Evolutionary conservation across 2,329 filamentous ascomycete genomes (phyloP).

Genomic region (Hymenotorrendiella dingleyae): DNA sequence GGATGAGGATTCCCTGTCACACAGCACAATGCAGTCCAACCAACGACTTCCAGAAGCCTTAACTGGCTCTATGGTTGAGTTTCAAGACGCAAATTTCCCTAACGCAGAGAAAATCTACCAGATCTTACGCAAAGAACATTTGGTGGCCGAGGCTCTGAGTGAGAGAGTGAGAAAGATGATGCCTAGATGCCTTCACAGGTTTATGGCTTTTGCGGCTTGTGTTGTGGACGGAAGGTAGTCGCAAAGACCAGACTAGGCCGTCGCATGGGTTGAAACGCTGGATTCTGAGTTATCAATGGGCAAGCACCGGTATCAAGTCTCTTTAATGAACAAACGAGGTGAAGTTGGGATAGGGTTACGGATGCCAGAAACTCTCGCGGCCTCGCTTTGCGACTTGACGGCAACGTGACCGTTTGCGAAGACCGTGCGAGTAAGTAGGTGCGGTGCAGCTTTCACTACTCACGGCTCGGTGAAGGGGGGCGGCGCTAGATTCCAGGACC

Average conservation of each 20-base stretch:
- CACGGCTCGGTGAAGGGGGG: no score
- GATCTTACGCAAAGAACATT: slow-evolving; percentile 13
- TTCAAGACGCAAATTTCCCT: slow-evolving; percentile 7
- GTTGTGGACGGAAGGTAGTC: slow-evolving; percentile 5
- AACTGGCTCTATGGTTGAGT: slow-evolving; percentile 1
- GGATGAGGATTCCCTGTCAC: slow-evolving; percentile 2
- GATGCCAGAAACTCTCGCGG: no score
- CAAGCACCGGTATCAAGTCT: slow-evolving; percentile 10
- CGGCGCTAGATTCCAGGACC: no score
- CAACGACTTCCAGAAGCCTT: slow-evolving; percentile 18
- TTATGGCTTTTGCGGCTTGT: neutral
- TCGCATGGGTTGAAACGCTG: slow-evolving; percentile 18
- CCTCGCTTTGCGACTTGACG: no score
- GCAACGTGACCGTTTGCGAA: no score
- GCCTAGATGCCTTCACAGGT: neutral
- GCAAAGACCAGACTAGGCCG: slow-evolving; percentile 11
- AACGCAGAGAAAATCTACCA: slow-evolving; percentile 13
- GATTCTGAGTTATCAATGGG: slow-evolving; percentile 7
- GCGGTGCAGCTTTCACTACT: no score
- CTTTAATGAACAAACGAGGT: no score
- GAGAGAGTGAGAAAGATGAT: slow-evolving; percentile 2
- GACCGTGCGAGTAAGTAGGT: no score
- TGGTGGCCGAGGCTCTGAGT: slow-evolving; percentile 12
- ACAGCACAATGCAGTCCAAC: slow-evolving; percentile 6
- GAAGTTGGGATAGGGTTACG: no score